Evolutionary conservation across 441 rosid species (phyloP).

Genomic region (Populus tomentosa): DNA sequence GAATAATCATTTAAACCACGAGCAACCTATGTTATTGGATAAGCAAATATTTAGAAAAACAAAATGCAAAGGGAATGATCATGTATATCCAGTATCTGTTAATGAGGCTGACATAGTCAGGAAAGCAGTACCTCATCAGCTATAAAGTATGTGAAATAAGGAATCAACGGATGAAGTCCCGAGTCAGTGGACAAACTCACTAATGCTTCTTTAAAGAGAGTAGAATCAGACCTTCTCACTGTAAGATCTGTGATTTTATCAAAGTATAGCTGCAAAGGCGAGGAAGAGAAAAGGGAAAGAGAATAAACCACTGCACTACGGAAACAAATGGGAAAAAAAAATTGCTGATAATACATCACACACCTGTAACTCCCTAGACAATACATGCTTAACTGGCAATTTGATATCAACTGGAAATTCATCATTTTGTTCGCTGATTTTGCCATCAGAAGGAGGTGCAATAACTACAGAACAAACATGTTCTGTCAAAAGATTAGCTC

Average conservation of each 20-base stretch:
- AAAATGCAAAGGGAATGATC: constrained; percentile 9
- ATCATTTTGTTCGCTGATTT: constrained; percentile 51
- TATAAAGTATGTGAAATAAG: constrained; percentile 84
- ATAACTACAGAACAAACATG: constrained; percentile 45
- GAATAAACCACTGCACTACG: neutral
- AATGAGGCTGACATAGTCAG: neutral
- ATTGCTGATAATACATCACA: neutral
- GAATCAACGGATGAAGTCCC: constrained; percentile 93
- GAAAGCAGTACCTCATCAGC: constrained; percentile 77
- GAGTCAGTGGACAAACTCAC: constrained; percentile 91
- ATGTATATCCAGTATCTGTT: constrained; percentile 1
- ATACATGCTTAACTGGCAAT: constrained; percentile 80
- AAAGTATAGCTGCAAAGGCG: constrained; percentile 69
- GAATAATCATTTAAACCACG: constrained; percentile 72
- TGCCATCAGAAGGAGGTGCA: constrained; percentile 64
- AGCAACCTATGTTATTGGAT: constrained; percentile 60
- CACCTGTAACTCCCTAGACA: constrained; percentile 95
- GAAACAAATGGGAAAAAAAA: neutral
- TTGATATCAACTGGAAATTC: constrained; percentile 72
- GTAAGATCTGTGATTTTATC: constrained; percentile 90
- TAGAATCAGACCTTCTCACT: constrained; percentile 63
- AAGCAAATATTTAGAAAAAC: constrained; percentile 1
- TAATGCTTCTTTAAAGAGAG: constrained; percentile 80
- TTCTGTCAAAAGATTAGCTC: constrained; percentile 16
- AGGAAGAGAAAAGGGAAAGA: neutral